Base-by-base conservation (phyloP, 192 early-diverging fungal species). In the Radiomyces spectabilis region DNA sequence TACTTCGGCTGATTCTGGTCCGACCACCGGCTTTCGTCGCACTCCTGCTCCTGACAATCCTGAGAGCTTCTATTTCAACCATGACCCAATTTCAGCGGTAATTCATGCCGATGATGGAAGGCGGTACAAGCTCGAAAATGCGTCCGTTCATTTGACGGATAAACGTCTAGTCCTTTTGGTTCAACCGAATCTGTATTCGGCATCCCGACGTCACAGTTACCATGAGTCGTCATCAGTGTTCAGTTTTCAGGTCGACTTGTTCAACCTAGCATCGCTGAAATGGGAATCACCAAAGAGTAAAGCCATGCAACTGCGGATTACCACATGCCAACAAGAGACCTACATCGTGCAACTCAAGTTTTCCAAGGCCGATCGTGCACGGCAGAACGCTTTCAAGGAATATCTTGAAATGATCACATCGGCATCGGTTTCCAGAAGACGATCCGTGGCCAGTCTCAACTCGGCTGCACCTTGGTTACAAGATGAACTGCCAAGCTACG, bases 61-160 rank as follows among this genome's bases (percentile, higher is more conserved):
- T 25, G 50, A 52, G 40, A 34, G 50, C 7, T 52, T 25, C 25
- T 52, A 37, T 38, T 52, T 52, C 34, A 35, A 52, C 26, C 19
- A 39, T 13, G 50, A 26, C 16, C 8, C 5, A 26, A 13, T 34
- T 4, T 27, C n/a, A 38, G 21, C 40, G 5, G 16, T 34, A 19
- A 13, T 52, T 9, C 33, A 52, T 10, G n/a, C 16, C 15, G 12
- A 6, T 8, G 26, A 31, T 24, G 35, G 35, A 3, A n/a, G n/a
- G 2, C 24, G 37, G 1, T 25, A 25, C 6, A 15, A 31, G 7
- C 27, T 13, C 22, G 10, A 27, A 7, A 33, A 31, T 15, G 34
- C 32, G 5, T 52, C 37, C 27, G 50, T 52, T 13, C 37, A 39
- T 39, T 1, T 52, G 15, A 52, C 50, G 10, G 31, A 39, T 24